A percentile compares a stretch with the other conserved stretches of the same genome.
These are phyloP conservation scores for Musa schizocarpa DNA, from an alignment of 176 grass and related monocot genomes.

Conservation along the genomic window DNA sequence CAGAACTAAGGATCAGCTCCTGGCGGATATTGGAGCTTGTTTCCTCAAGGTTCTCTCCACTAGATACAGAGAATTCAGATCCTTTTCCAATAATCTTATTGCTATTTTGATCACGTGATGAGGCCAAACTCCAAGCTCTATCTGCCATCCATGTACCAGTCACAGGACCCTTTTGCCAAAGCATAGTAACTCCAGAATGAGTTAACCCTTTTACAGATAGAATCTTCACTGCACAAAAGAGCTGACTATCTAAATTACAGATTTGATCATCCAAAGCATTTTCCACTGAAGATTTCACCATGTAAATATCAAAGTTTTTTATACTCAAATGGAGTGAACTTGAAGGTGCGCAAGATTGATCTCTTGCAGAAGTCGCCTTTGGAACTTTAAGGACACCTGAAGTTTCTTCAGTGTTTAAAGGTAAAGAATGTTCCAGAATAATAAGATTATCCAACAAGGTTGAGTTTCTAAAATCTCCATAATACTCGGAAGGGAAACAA, in stretches of 20 bases:
- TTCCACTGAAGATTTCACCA: slow-evolving; percentile 39
- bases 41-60: slow-evolving; percentile 50
- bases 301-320: slow-evolving; percentile 59
- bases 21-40: slow-evolving; percentile 38
- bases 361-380: slow-evolving; percentile 32
- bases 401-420: slow-evolving; percentile 32
- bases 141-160: slow-evolving; percentile 44
- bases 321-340: slow-evolving; percentile 63
- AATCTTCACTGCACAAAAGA: slow-evolving; percentile 66
- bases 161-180: slow-evolving; percentile 46
- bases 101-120: slow-evolving; percentile 44
- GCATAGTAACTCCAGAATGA: slow-evolving; percentile 47
- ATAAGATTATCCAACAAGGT: slow-evolving; percentile 66
- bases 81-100: slow-evolving; percentile 50
- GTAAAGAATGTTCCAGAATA: slow-evolving; percentile 52
- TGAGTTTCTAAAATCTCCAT: slow-evolving; percentile 41
- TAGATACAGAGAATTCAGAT: slow-evolving; percentile 56
- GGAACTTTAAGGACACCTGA: slow-evolving; percentile 9
- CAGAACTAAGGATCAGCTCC: slow-evolving; percentile 71
- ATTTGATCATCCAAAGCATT: slow-evolving; percentile 15
- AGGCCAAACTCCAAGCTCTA: slow-evolving; percentile 69
- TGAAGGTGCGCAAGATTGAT: slow-evolving; percentile 30
- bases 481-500: slow-evolving; percentile 62
- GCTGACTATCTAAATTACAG: slow-evolving; percentile 26
- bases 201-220: slow-evolving; percentile 44